Conservation (phyloP, 768 basidiomycete species). For the Russula sp. region DNA sequence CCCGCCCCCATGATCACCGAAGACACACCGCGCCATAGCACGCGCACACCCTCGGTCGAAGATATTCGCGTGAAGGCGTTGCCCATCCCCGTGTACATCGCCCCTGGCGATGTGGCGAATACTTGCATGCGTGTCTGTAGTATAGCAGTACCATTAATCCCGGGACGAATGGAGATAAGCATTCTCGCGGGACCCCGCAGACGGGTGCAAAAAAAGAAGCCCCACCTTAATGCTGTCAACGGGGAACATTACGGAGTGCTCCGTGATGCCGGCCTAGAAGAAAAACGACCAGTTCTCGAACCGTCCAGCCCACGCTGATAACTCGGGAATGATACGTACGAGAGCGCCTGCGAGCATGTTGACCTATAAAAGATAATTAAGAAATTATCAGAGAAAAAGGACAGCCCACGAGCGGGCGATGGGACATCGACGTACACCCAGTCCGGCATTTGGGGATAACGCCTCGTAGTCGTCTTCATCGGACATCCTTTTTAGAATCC, state of each 20-base stretch:
- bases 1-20: slow-evolving; percentile 95
- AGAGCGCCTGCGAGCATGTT: slow-evolving; percentile 97
- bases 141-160: background rate
- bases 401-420: background rate
- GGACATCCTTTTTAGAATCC: slow-evolving; percentile 28
- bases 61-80: slow-evolving; percentile 90
- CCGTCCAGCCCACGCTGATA: background rate
- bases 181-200: background rate
- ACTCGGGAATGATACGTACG: slow-evolving; percentile 42
- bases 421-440: slow-evolving; percentile 45
- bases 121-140: slow-evolving; percentile 98
- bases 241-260: slow-evolving; percentile 98
- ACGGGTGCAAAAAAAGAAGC: background rate
- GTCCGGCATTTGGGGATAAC: slow-evolving; percentile 68
- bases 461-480: slow-evolving; percentile 59
- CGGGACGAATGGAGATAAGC: background rate
- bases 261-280: slow-evolving; percentile 90
- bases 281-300: background rate
- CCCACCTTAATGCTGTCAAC: slow-evolving; percentile 94
- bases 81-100: slow-evolving; percentile 82
- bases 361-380: slow-evolving; percentile 42
- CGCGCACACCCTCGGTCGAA: slow-evolving; percentile 85
- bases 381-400: slow-evolving; percentile 14
- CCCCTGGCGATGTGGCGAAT: slow-evolving; percentile 76
- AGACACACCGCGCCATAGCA: slow-evolving; percentile 93